These are phyloP conservation scores for Fusarium sp. DNA, from an alignment of 2,329 filamentous ascomycete genomes.

Conservation along the genomic window DNA sequence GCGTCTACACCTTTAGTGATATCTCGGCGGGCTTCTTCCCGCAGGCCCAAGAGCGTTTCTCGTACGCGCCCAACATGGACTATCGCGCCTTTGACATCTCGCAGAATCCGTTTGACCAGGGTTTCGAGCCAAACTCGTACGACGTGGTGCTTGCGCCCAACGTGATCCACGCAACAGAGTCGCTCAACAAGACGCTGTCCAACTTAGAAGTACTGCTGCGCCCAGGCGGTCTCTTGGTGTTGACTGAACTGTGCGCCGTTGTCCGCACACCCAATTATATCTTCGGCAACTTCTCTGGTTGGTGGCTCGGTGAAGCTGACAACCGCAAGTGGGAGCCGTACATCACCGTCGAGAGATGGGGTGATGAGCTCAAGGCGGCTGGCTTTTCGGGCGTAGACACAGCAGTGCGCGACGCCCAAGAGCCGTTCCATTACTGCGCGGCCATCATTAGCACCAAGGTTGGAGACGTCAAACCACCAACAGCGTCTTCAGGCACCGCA, in stretches of 20 bases:
- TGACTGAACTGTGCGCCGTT: conserved; percentile 30
- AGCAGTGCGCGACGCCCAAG: conserved; percentile 2
- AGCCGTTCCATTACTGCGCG: conserved; percentile 3
- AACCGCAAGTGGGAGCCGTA: conserved; percentile 6
- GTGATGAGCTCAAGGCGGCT: conserved; percentile 2
- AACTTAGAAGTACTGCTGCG: conserved; percentile 40
- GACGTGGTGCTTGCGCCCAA: conserved; percentile 45
- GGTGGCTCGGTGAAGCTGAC: conserved; percentile 41
- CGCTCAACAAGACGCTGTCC: conserved; percentile 36
- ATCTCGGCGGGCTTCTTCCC: conserved; percentile 51
- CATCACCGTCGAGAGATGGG: conserved; percentile 8
- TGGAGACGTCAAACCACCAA: background rate
- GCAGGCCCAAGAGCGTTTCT: conserved; percentile 33
- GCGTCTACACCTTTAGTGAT: conserved; percentile 54
- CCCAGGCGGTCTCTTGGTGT: conserved; percentile 42
- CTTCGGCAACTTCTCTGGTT: conserved; percentile 47
- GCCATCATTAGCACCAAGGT: conserved; percentile 1
- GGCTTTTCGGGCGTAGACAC: conserved; percentile 14
- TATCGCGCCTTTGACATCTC: conserved; percentile 45
- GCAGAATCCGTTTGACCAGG: conserved; percentile 24
- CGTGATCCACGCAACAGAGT: conserved; percentile 47
- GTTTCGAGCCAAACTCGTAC: conserved; percentile 30
- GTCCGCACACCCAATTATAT: too few species aligned
- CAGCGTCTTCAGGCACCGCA: background rate
- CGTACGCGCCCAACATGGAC: conserved; percentile 12